A percentile compares a stretch with the other conserved stretches of the same genome.
phyloP scores from a whole-genome alignment of 257 asterid species.

The Orobanche coerulescens region DNA sequence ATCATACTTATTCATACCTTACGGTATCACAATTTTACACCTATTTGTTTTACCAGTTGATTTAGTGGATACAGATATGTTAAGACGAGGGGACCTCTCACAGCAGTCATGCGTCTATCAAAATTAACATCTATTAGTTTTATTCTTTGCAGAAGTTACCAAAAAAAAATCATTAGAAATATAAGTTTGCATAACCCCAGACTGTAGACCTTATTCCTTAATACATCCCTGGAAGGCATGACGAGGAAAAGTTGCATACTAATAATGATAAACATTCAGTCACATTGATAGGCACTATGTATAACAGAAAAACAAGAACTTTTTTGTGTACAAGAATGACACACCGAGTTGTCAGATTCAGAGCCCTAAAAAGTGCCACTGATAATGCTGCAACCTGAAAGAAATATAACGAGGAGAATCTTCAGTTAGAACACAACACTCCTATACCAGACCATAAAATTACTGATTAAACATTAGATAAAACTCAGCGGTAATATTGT shows the following conservation, averaged over 20 bases:
- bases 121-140: not conserved
- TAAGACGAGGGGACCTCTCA: not conserved
- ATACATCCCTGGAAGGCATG: not conserved
- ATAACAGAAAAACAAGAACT: constrained; percentile 14
- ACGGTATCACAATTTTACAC: not conserved
- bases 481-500: not conserved
- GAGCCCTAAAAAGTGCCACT: constrained; percentile 81
- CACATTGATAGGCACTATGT: not conserved
- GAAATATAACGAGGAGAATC: constrained; percentile 18
- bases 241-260: constrained; percentile 9
- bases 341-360: constrained; percentile 78
- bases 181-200: not conserved
- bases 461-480: not conserved
- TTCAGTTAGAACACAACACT: constrained; percentile 15
- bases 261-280: not conserved
- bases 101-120: not conserved
- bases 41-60: too few species aligned
- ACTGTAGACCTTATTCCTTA: not conserved
- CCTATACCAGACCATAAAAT: not conserved
- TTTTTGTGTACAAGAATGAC: constrained; percentile 11
- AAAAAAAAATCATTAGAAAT: not conserved
- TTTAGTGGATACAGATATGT: too few species aligned
- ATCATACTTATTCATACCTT: not conserved
- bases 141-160: not conserved
- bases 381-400: constrained; percentile 87